Base-by-base conservation (phyloP, 768 basidiomycete genomes). In the Trametes villosa region DNA sequence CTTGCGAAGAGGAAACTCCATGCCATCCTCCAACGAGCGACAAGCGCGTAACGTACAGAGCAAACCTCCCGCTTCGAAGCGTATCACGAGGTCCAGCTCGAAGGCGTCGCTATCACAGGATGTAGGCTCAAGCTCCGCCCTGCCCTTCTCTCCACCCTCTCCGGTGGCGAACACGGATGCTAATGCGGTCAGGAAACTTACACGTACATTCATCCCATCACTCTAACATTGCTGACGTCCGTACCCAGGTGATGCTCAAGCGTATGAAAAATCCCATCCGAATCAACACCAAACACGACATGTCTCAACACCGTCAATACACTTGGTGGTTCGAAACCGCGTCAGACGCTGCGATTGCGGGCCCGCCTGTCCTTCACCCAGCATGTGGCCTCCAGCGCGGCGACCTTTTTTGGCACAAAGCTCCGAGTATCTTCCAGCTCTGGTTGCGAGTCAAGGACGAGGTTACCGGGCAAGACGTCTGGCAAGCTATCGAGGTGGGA, bases 251-350 rank as follows among this genome's bases (percentile, higher is more conserved):
- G 8, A 30, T 15, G 6, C 45, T 47, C 13, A 17, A 12, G 26
- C 27, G 45, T 11, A 24, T 29, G 22, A 47, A 29, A 26, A 47
- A 47, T 30, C 45, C 45, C 13, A 47, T 47, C 13, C 45, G 45
- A 29, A 27, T 8, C 12, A 47, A 47, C 26, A 18, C 13, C 27
- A 47, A 47, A 29, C 45, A 47, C 13, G 45, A 47, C 20, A 27
- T 18, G 6, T 47, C 45, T 13, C 26, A 29, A 24, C 26, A 26
- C 5, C 29, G 45, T 4, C 45, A 47, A 30, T 50, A 50, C 24
- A 52, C 51, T 13, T 52, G 36, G 24, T 52, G 51, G 51, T 52
- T 52, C 36, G n/a, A 52, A 18, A 52, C 51, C 8, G 18, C 18
- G n/a, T 52, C 51, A 9, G 17, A 36, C 13, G 18, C 22, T 8